Base-by-base conservation (phyloP, 345 rosid genomes). In the Aegle marmelos region DNA sequence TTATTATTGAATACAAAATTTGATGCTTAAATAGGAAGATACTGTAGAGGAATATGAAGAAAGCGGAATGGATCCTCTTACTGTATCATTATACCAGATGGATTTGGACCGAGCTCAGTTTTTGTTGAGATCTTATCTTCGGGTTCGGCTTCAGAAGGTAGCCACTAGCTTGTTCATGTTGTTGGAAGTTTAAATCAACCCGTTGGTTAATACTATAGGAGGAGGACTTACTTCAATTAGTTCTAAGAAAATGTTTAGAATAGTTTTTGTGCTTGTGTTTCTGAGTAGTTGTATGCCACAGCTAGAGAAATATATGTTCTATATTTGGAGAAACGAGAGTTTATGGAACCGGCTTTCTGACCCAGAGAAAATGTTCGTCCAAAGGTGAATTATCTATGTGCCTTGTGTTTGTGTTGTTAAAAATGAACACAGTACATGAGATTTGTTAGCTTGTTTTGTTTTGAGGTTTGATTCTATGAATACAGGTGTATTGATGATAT, bases 111-210 rank as follows among this genome's bases (percentile, higher is more conserved):
- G 97, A 82, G 83, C 91, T 4, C 98, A 94, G 82, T 96, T 87
- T 84, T 80, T 94, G 72, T 79, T 94, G 83, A 86, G 99, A 85
- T 96, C 98, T 0, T 96, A 94, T 87, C 94, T 96, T 50, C 90
- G 99, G 17, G 86, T 91, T 72, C 89, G 97, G 72, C 90, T 94
- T 21, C 94, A 88, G 75, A 96, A 94, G 98, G 98, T 94, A 7
- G 62, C 10, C 9, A 7, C 56, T 45, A 14, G 16, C 72, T 79
- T 9, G 24, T 31, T 50, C 60, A 27, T 66, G 59, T 28, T 41
- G 11, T 39, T 13, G 21, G 16, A 9, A 48, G 28, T 34, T 48
- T 7, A 30, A 70, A 70, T 19, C 21, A 68, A 6, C 39, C 60
- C 14, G 5, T 30, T 50, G 30, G 30, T 41, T 17, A 28, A 16